Percentiles rank a stretch among this genome's conserved stretches.
Evolutionary conservation across 441 rosid species (phyloP).

Genomic region (Adansonia rubrostipa): DNA sequence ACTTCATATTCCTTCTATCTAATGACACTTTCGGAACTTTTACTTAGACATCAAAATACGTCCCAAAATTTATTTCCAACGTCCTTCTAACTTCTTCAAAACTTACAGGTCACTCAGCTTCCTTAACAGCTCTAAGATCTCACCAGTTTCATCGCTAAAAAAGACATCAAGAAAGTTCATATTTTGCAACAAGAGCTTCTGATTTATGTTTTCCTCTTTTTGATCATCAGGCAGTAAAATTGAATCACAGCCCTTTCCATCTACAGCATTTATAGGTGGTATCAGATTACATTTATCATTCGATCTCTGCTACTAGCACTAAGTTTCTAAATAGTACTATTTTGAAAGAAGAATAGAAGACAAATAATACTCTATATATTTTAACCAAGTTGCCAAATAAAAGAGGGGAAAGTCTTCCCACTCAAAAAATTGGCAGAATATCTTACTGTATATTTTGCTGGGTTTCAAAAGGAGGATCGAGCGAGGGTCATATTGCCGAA

Average conservation of each 20-base stretch:
- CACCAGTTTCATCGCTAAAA: not conserved
- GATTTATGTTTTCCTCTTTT: not conserved
- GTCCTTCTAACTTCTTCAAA: no score
- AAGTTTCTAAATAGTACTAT: not conserved
- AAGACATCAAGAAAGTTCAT: no score
- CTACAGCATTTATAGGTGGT: not conserved
- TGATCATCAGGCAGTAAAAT: not conserved
- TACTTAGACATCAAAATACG: no score
- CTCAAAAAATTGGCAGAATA: constrained; percentile 32
- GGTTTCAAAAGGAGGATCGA: constrained; percentile 25
- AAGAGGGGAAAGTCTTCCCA: constrained; percentile 30
- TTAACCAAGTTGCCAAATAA: constrained; percentile 42
- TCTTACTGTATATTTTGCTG: constrained; percentile 34
- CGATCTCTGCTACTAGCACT: not conserved
- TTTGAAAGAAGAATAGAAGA: constrained; percentile 27
- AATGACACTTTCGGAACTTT: no score
- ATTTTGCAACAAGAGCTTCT: not conserved
- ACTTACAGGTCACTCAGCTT: not conserved
- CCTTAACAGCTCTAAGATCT: not conserved
- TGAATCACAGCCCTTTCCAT: not conserved
- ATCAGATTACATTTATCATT: not conserved
- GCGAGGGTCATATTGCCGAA: constrained; percentile 26
- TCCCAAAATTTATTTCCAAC: no score
- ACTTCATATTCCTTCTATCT: no score
- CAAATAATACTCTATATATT: constrained; percentile 26